phyloP scores from a whole-genome alignment of 148 eudicot species.

The Amaranthus palmeri region DNA sequence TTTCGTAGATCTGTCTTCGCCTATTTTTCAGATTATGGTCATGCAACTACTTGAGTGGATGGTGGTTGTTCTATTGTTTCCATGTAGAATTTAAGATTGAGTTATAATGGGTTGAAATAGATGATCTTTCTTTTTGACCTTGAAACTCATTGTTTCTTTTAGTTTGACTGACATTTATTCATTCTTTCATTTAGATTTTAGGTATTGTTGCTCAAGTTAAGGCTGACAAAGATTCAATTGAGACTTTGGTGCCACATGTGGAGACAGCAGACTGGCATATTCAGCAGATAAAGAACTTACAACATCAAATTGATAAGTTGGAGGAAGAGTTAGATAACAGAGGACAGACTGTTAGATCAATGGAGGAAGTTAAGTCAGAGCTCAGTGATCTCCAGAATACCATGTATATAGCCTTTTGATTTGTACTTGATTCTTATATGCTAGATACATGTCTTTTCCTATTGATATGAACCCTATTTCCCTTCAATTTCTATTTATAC shows the following conservation, averaged over 20 bases:
- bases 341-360: constrained; percentile 53
- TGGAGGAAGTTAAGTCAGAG: constrained; percentile 64
- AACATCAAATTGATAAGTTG: constrained; percentile 55
- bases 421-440: constrained; percentile 1
- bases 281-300: constrained; percentile 54
- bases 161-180: constrained; percentile 5
- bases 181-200: constrained; percentile 47
- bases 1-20: neutral
- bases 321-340: constrained; percentile 52
- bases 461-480: neutral
- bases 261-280: constrained; percentile 66
- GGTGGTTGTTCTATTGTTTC: neutral
- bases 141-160: neutral
- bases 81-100: neutral
- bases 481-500: neutral
- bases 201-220: constrained; percentile 85
- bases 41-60: neutral
- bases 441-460: neutral
- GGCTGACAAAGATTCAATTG: constrained; percentile 79
- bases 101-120: neutral
- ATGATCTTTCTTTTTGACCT: neutral
- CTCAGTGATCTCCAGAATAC: constrained; percentile 45
- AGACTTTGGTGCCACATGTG: constrained; percentile 62
- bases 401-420: constrained; percentile 37
- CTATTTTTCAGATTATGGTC: neutral